Evolutionary conservation across 2,329 filamentous ascomycete genomes (phyloP), one percentile per base, ranked within the genome.

Genomic region (Moelleriella libera): DNA sequence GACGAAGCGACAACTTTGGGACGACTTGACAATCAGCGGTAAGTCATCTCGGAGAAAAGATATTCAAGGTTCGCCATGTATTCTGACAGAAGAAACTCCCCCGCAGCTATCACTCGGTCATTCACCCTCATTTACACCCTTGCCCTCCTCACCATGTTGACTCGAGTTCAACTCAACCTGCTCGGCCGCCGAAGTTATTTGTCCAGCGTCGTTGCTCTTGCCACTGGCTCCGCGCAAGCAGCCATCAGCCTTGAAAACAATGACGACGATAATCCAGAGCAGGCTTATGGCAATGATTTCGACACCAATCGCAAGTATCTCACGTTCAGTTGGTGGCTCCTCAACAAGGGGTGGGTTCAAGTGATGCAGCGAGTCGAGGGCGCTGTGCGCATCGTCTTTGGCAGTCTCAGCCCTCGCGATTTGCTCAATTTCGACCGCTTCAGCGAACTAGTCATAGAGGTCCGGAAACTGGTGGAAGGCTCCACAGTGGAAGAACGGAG

Each of bases 321-420:
- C 45, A 94, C 89, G 41, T 94, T 97, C 63, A 95, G 88, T 66
- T 98, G 92, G 92, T 98, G 90, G 89, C 70, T 98, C 44, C 72
- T 98, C 44, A 90, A 98, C 66, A 80, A 80, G 54, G 92, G 92
- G 42, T 97, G 88, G 82, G 79, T 81, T 54, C 80, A 88, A 49
- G 69, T 97, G 48, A 83, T 88, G 75, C 72, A 80, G 48, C 84
- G 82, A 53, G 89, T 98, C 44, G 82, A 88, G 60, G 69, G 72
- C n/a, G 88, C 88, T 4, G 92, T 98, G 29, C 83, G 83, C 56
- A 84, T 94, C 47, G 85, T 90, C 29, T 97, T 96, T 63, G 87
- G 88, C n/a, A 74, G 79, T 51, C 70, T 96, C 45, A 95, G 88
- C 62, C 89, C 89, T 2, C 80, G 89, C 45, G 90, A 97, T 58